These are phyloP conservation scores for Brasenia schreberi DNA, from an alignment of 164 flowering plant genomes.

Conservation along the genomic window DNA sequence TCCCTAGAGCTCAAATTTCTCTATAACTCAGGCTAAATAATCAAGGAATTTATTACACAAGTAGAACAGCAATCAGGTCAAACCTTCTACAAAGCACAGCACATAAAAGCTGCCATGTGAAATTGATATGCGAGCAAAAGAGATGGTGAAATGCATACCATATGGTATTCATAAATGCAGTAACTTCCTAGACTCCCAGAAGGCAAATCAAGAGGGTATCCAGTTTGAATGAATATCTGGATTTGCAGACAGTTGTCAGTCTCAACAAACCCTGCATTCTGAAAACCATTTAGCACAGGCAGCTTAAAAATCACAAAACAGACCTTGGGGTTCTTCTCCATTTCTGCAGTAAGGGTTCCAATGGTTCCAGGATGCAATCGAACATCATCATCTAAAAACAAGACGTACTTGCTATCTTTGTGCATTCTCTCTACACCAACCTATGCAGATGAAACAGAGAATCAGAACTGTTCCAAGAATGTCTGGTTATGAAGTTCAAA, in stretches of 20 bases:
- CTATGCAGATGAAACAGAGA: slow-evolving; percentile 24
- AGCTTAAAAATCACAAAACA: slow-evolving; percentile 2
- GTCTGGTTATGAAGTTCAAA: not conserved
- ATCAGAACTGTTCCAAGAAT: not conserved
- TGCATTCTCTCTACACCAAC: slow-evolving; percentile 86
- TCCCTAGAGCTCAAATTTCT: no score
- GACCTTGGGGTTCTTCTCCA: slow-evolving; percentile 93
- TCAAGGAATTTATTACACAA: not conserved
- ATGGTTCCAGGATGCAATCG: slow-evolving; percentile 92
- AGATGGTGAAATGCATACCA: slow-evolving; percentile 38
- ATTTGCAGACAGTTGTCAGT: slow-evolving; percentile 4
- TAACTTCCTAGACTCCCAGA: slow-evolving; percentile 98
- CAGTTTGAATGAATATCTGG: slow-evolving; percentile 99
- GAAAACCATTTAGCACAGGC: not conserved
- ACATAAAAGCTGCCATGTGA: not conserved
- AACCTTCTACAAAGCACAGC: not conserved
- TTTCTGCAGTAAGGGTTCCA: slow-evolving; percentile 86
- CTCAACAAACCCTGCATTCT: not conserved
- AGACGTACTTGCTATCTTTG: slow-evolving; percentile 80
- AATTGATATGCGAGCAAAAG: not conserved
- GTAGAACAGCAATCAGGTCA: not conserved
- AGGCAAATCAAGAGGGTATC: slow-evolving; percentile 97
- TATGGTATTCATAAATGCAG: slow-evolving; percentile 96
- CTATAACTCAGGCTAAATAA: no score
- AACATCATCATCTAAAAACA: slow-evolving; percentile 95